Evolutionary conservation across 306 rosid genomes (phyloP).

Genomic region (Phaseolus lunatus): DNA sequence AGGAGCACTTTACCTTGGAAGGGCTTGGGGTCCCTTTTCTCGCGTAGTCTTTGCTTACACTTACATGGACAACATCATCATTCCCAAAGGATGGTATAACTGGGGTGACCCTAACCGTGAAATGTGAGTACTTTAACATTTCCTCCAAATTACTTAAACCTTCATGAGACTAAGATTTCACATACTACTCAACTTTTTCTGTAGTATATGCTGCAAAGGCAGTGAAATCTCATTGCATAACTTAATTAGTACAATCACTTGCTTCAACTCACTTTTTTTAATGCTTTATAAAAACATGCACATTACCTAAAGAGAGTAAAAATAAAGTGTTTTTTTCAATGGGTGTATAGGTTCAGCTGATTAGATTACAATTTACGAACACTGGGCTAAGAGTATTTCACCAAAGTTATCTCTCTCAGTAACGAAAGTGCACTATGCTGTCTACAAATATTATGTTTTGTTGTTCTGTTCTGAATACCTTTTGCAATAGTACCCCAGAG

Average conservation of each 20-base stretch:
- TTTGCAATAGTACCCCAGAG: background rate
- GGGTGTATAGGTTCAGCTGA: background rate
- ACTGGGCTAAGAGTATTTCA: background rate
- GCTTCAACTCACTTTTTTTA: background rate
- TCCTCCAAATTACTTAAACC: too few species aligned
- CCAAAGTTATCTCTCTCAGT: background rate
- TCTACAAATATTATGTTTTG: slow-evolving; percentile 9
- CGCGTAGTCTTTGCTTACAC: slow-evolving; percentile 66
- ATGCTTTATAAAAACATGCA: background rate
- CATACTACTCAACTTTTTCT: too few species aligned
- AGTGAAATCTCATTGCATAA: too few species aligned
- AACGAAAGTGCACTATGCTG: slow-evolving; percentile 9
- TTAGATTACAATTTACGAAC: background rate
- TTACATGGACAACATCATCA: slow-evolving; percentile 69
- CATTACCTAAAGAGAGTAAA: background rate
- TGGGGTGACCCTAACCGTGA: slow-evolving; percentile 72
- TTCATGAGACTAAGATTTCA: too few species aligned
- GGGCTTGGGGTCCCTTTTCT: slow-evolving; percentile 76
- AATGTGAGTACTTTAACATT: slow-evolving; percentile 41
- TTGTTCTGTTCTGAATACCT: background rate
- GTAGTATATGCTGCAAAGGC: too few species aligned
- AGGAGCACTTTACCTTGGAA: slow-evolving; percentile 71
- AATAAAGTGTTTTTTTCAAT: background rate
- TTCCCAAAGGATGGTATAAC: slow-evolving; percentile 67
- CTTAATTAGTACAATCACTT: background rate